Evolutionary conservation across 768 basidiomycete genomes (phyloP).

Genomic region (Pluteus cervinus): DNA sequence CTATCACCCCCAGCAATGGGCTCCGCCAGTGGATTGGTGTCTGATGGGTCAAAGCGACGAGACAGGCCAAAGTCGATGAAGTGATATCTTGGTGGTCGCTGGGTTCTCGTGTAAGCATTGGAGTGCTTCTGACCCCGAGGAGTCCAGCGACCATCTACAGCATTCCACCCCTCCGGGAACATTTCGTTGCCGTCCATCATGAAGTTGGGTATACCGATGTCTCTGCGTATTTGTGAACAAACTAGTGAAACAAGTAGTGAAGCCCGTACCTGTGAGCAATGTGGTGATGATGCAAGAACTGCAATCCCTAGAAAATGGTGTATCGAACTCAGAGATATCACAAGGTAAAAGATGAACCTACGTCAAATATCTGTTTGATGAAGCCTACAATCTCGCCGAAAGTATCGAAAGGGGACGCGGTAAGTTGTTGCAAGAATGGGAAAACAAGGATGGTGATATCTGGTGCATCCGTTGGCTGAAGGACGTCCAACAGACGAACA

Average conservation of each 20-base stretch:
- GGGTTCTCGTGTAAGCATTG: conserved; percentile 15
- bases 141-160: conserved; percentile 11
- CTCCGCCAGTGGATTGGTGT: conserved; percentile 19
- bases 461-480: conserved; percentile 12
- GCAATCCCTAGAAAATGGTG: conserved; percentile 19
- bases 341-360: conserved; percentile 4
- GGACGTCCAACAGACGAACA: conserved; percentile 17
- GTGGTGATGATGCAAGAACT: conserved; percentile 29
- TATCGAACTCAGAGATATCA: neutral
- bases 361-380: conserved; percentile 28
- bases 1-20: no score
- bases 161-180: conserved; percentile 11
- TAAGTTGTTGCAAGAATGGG: conserved; percentile 20
- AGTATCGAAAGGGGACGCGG: conserved; percentile 24
- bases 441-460: conserved; percentile 22
- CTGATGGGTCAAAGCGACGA: conserved; percentile 15
- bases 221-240: conserved; percentile 12
- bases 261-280: conserved; percentile 30
- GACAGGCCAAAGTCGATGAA: conserved; percentile 27
- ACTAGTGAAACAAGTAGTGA: neutral
- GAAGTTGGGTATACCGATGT: conserved; percentile 23
- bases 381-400: conserved; percentile 29
- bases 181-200: conserved; percentile 19
- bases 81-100: conserved; percentile 20
- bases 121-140: conserved; percentile 1